Evolutionary conservation across 441 rosid genomes (phyloP), one percentile per base, ranked within the genome.

Genomic region (Dalechampia spathulata): DNA sequence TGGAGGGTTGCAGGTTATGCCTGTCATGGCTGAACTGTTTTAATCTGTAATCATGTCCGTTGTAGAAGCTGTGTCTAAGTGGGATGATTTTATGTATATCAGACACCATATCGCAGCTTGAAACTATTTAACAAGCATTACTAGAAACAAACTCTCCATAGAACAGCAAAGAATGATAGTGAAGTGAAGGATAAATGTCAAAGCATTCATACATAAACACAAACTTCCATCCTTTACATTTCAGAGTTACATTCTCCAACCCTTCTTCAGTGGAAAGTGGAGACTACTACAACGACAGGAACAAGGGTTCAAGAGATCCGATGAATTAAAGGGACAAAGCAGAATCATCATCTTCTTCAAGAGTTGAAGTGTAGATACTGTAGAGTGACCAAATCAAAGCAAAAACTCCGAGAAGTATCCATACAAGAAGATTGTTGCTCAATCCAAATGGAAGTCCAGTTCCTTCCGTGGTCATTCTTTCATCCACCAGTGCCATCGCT

Each of bases 371-470:
- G 83, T 91, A 91, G 50, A 72, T 16, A 12, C 71, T 55, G 81
- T 79, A 87, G 61, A 91, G 71, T 27, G 88, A 26, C 96, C 98
- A 91, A 58, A 91, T 82, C 60, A 91, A 72, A 61, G 78, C 92
- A 36, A 91, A 91, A 20, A 91, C 89, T 17, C 86, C 98, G 16
- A 87, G 64, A 56, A 91, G 75, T 64, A 91, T 85, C 98, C 98
- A 91, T 5, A 76, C 96, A 52, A 91, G 86, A 41, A 91, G 82
- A 69, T 87, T 90, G 87, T 87, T 90, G 84, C 98, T 90, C 37
- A 90, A 68, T 0, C 98, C 95, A 47, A 91, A 83, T 5, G 96
- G 93, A 26, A 87, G 85, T 4, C 96, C 92, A 0, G 86, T 87
- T 60, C 98, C 98, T 71, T 87, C 98, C 0, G 96, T 91, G 11